phyloP scores from a whole-genome alignment of 352 stramenopile genomes.

The Phytophthora fragariaefolia region DNA sequence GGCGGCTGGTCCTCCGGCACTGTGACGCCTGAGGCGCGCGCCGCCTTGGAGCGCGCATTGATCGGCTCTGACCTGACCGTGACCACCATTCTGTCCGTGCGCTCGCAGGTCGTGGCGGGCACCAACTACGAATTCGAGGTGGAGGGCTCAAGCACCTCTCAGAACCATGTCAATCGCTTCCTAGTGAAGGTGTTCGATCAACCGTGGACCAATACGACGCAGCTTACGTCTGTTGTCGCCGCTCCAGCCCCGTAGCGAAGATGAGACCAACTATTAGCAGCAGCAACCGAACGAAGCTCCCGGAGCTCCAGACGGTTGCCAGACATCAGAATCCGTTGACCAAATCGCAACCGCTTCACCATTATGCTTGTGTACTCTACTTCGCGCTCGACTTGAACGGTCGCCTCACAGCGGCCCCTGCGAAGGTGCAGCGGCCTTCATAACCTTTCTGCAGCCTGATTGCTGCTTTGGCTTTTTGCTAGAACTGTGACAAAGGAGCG shows the following conservation, averaged over 20 bases:
- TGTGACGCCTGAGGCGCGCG: conserved; percentile 31
- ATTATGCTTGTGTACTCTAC: conserved; percentile 24
- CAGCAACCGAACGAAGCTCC: conserved; percentile 3
- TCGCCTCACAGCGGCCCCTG: conserved; percentile 23
- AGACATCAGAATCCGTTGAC: conserved; percentile 17
- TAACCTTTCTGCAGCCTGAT: conserved; percentile 7
- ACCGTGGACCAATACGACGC: conserved; percentile 39
- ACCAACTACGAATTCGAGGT: conserved; percentile 56
- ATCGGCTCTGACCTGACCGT: conserved; percentile 30
- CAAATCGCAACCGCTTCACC: conserved; percentile 21
- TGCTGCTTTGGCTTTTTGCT: conserved; percentile 1
- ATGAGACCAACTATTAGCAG: background rate
- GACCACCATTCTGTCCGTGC: conserved; percentile 35
- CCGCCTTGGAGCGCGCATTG: conserved; percentile 33
- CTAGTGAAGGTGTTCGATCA: conserved; percentile 41
- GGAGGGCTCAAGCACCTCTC: conserved; percentile 36
- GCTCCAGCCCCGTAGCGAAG: conserved; percentile 13
- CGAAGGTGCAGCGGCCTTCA: conserved; percentile 2
- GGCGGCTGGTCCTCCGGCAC: conserved; percentile 31
- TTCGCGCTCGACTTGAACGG: conserved; percentile 19
- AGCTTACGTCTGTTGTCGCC: conserved; percentile 32
- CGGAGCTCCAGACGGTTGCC: background rate
- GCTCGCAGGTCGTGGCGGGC: conserved; percentile 44
- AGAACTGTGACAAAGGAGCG: conserved; percentile 5
- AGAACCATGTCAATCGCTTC: conserved; percentile 27